These are phyloP conservation scores for Pterocarpus santalinus DNA, from an alignment of 306 rosid species.

Conservation along the genomic window DNA sequence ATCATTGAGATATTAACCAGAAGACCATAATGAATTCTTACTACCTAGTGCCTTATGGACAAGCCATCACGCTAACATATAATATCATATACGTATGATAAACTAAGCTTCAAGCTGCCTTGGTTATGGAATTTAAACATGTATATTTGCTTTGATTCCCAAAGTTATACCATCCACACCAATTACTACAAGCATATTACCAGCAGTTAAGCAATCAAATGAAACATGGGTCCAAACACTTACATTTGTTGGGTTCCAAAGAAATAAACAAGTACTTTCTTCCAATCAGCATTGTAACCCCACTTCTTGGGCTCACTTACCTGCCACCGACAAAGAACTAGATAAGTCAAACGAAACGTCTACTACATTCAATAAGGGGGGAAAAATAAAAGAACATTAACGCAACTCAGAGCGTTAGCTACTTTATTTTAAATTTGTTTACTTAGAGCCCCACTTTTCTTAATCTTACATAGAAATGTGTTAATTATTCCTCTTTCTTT, in stretches of 20 bases:
- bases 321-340: constrained; percentile 64
- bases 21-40: constrained; percentile 4
- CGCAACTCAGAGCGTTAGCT: not conserved
- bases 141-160: constrained; percentile 19
- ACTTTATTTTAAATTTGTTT: not conserved
- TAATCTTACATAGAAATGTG: not conserved
- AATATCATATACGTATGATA: constrained; percentile 4
- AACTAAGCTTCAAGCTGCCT: constrained; percentile 31
- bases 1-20: not conserved
- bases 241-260: constrained; percentile 98
- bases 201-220: not conserved
- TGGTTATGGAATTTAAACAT: constrained; percentile 22
- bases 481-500: not conserved
- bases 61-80: constrained; percentile 2
- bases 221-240: constrained; percentile 47
- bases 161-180: not conserved
- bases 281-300: constrained; percentile 92
- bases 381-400: not conserved
- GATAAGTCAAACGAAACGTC: constrained; percentile 35
- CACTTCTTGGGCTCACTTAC: constrained; percentile 95
- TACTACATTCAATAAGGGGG: not conserved
- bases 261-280: constrained; percentile 92
- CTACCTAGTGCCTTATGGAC: constrained; percentile 6
- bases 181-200: constrained; percentile 19
- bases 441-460: not conserved